Evolutionary conservation across 768 basidiomycete genomes (phyloP), one percentile per base, ranked within the genome.

Genomic region (Termitomyces sp.): DNA sequence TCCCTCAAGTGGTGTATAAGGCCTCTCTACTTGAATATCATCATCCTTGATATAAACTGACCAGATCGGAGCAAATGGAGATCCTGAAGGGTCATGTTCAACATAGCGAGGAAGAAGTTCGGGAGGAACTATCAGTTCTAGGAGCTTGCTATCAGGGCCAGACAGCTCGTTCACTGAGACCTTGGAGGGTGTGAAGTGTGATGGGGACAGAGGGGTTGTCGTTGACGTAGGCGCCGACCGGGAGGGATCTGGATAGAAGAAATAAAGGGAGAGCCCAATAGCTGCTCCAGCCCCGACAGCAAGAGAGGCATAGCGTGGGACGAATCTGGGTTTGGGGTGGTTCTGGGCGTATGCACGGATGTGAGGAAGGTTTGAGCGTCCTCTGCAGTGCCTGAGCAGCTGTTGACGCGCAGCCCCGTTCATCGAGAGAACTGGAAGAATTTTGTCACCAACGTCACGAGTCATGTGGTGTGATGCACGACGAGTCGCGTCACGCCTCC

Each of bases 21-120:
- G 87, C 57, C 92, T 75, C 68, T 94, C 92, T 36, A 94, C 90
- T 73, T 94, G 92, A 22, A 94, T 92, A 66, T 93, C 92, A 64
- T 89, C 88, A 69, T 94, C 91, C 70, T 94, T 94, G 70, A 94
- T 78, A 71, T 81, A 94, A 13, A 94, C 76, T 42, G 90, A 90
- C 84, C 86, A 94, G 61, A 92, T 84, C 33, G 81, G 84, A 62
- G 62, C 63, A 58, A 75, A 77, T 28, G 62, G 32, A 39, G 62
- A 61, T 28, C 59, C 36, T 11, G 61, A 57, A 36, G 48, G 33
- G 46, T 70, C 60, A 58, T 67, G 49, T 24, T 55, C 24, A 16
- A 39, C 39, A n/a, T 35, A 35, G 18, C 62, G 58, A 53, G 73
- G 76, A 58, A 82, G 65, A 4, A 79, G 66, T 44, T 78, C 68